Evolutionary conservation across 2,329 filamentous ascomycete genomes (phyloP).

Genomic region (Macrophomina pseudophaseolina): DNA sequence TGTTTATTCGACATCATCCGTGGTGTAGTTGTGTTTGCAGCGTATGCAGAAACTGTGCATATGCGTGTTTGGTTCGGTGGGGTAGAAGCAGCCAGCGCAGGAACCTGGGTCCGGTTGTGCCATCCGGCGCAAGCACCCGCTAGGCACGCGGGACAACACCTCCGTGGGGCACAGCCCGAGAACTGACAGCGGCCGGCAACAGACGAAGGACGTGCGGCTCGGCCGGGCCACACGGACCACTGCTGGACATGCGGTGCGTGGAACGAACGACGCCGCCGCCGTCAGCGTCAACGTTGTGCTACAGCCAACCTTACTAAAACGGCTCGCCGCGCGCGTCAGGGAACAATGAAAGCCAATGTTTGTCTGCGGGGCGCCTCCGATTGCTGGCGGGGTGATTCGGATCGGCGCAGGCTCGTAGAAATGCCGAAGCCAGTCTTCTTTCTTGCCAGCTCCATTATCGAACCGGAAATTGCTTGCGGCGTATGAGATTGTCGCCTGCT

Average conservation of each 20-base stretch:
- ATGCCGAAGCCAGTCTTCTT: background rate
- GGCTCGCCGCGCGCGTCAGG: constrained; percentile 1
- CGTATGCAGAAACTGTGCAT: background rate
- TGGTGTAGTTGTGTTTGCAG: background rate
- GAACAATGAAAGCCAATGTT: background rate
- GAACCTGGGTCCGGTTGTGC: background rate
- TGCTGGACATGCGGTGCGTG: constrained; percentile 1
- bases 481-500: background rate
- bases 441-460: background rate
- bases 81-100: constrained; percentile 9
- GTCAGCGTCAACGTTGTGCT: constrained; percentile 2
- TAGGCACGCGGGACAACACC: background rate
- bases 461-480: constrained; percentile 14
- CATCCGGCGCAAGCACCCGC: constrained; percentile 2
- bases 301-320: constrained; percentile 17
- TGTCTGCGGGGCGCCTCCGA: constrained; percentile 2
- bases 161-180: constrained; percentile 22
- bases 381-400: constrained; percentile 12
- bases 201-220: background rate
- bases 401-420: background rate
- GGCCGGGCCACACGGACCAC: constrained; percentile 4
- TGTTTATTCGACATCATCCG: background rate
- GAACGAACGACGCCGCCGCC: constrained; percentile 7
- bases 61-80: background rate
- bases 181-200: background rate